Percentiles rank a stretch among this genome's conserved stretches.
Evolutionary conservation across 2,329 filamentous ascomycete species (phyloP).

Genomic region (Diatrype stigma): DNA sequence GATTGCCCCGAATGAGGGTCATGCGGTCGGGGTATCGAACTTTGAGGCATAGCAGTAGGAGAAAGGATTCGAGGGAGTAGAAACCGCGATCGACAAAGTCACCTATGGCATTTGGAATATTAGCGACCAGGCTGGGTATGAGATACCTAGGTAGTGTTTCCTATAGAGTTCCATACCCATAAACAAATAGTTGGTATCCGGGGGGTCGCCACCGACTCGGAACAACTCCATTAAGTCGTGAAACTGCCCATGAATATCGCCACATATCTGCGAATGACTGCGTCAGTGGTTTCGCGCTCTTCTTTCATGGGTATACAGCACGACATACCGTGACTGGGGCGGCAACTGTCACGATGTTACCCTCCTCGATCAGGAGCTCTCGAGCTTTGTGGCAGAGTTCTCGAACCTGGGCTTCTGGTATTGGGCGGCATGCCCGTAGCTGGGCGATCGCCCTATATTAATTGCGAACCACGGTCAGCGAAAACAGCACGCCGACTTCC

Average conservation of each 20-base stretch:
- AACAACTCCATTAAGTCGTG: slow-evolving; percentile 97
- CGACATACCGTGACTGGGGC: slow-evolving; percentile 80
- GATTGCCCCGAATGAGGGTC: slow-evolving; percentile 90
- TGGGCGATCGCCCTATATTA: slow-evolving; percentile 79
- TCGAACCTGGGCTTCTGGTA: slow-evolving; percentile 90
- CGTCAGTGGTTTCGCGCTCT: slow-evolving; percentile 1
- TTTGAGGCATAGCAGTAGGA: slow-evolving; percentile 92
- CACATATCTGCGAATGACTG: slow-evolving; percentile 65
- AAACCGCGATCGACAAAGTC: slow-evolving; percentile 98
- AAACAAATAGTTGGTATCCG: slow-evolving; percentile 94
- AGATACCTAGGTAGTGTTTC: not conserved
- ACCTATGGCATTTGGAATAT: slow-evolving; percentile 45
- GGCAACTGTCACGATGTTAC: slow-evolving; percentile 92
- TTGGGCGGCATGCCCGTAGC: slow-evolving; percentile 90
- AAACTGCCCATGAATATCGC: slow-evolving; percentile 95
- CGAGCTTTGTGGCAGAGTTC: slow-evolving; percentile 97
- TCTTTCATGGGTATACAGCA: not conserved
- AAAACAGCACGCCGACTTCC: not conserved
- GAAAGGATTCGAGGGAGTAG: slow-evolving; percentile 95
- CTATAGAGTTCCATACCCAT: slow-evolving; percentile 61
- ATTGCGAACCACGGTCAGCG: slow-evolving; percentile 8
- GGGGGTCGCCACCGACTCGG: slow-evolving; percentile 86
- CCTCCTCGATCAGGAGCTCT: slow-evolving; percentile 94
- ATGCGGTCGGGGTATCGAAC: slow-evolving; percentile 96
- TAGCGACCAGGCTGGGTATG: slow-evolving; percentile 3